Percentiles rank a stretch among this genome's conserved stretches.
Conservation (phyloP, 305 asterid genomes). For the Fraxinus floribunda region DNA sequence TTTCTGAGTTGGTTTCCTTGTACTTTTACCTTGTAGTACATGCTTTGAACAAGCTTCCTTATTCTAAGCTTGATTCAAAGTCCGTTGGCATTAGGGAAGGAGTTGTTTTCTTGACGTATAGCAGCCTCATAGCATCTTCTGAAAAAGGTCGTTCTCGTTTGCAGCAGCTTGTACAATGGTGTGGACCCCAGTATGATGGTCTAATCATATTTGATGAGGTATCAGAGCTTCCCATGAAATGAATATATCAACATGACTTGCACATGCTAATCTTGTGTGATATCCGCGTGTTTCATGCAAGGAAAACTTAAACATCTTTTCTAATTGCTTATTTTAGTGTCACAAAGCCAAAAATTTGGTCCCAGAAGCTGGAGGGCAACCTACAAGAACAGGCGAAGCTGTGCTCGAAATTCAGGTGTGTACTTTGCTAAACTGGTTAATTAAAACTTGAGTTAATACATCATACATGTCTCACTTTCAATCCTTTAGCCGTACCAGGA, state of each 20-base stretch:
- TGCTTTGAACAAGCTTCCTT: conserved; percentile 97
- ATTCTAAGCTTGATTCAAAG: conserved; percentile 93
- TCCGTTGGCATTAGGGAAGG: conserved; percentile 83
- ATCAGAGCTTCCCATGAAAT: conserved; percentile 13
- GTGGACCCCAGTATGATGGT: conserved; percentile 72
- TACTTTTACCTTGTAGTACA: conserved; percentile 66
- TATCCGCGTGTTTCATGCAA: conserved; percentile 23
- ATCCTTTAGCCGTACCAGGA: conserved; percentile 11
- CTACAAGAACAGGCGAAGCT: conserved; percentile 97
- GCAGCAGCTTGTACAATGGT: conserved; percentile 95
- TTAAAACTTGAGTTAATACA: background rate
- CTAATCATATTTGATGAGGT: conserved; percentile 95
- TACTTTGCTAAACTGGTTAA: background rate
- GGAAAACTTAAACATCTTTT: conserved; percentile 14
- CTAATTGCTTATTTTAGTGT: conserved; percentile 55
- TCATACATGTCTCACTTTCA: background rate
- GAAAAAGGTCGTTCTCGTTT: conserved; percentile 93
- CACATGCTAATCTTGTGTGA: conserved; percentile 22
- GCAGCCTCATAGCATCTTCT: conserved; percentile 97
- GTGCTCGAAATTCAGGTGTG: conserved; percentile 97
- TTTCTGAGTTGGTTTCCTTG: conserved; percentile 25
- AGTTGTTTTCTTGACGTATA: conserved; percentile 90
- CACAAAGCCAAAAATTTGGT: conserved; percentile 98
- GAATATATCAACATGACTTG: conserved; percentile 16
- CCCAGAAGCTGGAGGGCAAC: conserved; percentile 95